Evolutionary conservation across 1,139 yeast genomes (phyloP).

Genomic region (Sugiyamaella xylanicola): DNA sequence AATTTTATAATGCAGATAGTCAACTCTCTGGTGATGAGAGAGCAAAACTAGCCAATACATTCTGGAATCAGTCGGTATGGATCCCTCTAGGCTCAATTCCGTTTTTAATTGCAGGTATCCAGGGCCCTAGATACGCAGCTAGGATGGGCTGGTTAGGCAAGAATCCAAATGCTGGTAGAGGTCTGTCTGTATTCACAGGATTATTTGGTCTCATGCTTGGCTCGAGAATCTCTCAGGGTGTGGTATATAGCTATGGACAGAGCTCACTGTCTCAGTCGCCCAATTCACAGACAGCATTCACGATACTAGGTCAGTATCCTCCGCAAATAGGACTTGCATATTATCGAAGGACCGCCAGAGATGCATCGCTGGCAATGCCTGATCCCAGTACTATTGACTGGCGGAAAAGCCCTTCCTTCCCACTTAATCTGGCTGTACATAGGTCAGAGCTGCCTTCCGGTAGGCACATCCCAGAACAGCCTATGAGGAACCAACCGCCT

Average conservation of each 20-base stretch:
- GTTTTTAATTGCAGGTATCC: conserved; percentile 29
- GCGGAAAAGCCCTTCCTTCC: conserved; percentile 35
- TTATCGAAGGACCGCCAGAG: conserved; percentile 32
- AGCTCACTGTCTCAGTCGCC: conserved; percentile 23
- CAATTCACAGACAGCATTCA: conserved; percentile 30
- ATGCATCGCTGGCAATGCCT: conserved; percentile 33
- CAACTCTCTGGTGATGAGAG: conserved; percentile 26
- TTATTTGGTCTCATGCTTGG: conserved; percentile 30
- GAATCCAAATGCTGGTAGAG: conserved; percentile 25
- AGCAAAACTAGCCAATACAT: conserved; percentile 24
- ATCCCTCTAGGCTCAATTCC: conserved; percentile 30
- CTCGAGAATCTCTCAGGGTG: conserved; percentile 26
- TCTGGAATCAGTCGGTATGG: conserved; percentile 26
- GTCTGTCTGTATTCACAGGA: conserved; percentile 29
- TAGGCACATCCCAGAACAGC: conserved; percentile 1
- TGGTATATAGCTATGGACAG: conserved; percentile 27
- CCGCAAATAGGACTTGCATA: conserved; percentile 38
- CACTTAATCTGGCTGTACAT: conserved; percentile 34
- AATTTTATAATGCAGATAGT: conserved; percentile 29
- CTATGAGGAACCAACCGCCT: background rate
- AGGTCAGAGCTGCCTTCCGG: conserved; percentile 7
- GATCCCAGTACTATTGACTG: conserved; percentile 39
- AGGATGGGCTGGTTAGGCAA: conserved; percentile 24
- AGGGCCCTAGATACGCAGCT: conserved; percentile 28
- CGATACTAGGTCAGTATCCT: conserved; percentile 32